Conservation (phyloP, 139 green algal species). For the Chlorella sp. region DNA sequence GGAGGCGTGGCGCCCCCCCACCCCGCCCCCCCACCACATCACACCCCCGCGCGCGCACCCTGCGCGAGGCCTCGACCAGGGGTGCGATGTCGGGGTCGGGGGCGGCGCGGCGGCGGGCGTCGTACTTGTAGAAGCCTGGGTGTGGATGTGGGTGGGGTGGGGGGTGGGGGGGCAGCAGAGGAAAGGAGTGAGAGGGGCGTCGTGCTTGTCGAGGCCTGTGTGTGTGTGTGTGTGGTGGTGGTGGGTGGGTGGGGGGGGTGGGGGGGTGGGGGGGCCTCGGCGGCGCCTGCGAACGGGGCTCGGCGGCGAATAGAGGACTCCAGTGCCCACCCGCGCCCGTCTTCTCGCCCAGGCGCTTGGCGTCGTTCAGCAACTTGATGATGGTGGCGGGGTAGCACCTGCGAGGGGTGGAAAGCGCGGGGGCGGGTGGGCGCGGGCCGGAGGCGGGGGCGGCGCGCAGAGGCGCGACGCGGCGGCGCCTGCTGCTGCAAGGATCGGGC, state of each 20-base stretch:
- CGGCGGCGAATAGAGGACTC: too few relatives aligned
- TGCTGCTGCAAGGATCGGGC: too few relatives aligned
- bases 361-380: slow-evolving; percentile 81
- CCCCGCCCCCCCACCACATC: neutral
- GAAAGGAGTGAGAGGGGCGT: too few relatives aligned
- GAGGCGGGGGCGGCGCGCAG: too few relatives aligned
- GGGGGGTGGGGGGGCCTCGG: too few relatives aligned
- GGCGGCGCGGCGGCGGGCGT: slow-evolving; percentile 66
- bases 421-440: too few relatives aligned
- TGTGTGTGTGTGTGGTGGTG: neutral
- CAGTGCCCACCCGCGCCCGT: slow-evolving; percentile 48
- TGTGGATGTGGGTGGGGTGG: neutral
- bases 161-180: neutral
- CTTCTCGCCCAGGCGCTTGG: slow-evolving; percentile 93
- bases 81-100: slow-evolving; percentile 75
- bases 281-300: too few relatives aligned
- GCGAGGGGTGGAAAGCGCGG: too few relatives aligned
- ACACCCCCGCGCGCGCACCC: slow-evolving; percentile 2
- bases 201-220: slow-evolving; percentile 93
- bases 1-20: neutral
- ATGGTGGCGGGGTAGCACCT: slow-evolving; percentile 75
- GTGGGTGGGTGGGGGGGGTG: too few relatives aligned
- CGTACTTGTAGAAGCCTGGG: slow-evolving; percentile 93
- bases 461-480: too few relatives aligned
- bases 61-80: slow-evolving; percentile 62